Evolutionary conservation across 139 green algal species (phyloP), one percentile per base, ranked within the genome.

Genomic region (Nannochloris sp.): DNA sequence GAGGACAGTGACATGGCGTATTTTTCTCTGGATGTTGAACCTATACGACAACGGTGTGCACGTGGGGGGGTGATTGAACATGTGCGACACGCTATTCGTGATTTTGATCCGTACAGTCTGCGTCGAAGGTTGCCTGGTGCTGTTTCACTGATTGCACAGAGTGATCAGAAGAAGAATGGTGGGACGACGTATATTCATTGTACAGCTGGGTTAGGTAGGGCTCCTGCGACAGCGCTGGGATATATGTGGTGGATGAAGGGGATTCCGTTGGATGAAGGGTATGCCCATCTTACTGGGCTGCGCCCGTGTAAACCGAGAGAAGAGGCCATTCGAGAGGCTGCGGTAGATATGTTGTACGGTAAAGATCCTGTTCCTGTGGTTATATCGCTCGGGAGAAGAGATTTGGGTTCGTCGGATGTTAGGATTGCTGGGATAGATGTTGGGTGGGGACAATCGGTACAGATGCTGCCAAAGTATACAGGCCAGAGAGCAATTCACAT

Each of bases 51-150:
- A 4, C 78, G 81, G 29, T 82, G 66, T 59, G 49, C 51, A 25
- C 71, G 81, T 65, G 62, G 78, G 0, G 81, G 86, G 1, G 80
- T 87, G 77, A 71, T 95, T 31, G 62, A 82, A 61, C 85, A 91
- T 67, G 59, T 90, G 43, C 73, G 81, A 31, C 79, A 81, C 40
- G 76, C 75, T 53, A 72, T 77, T 31, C 70, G 79, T 17, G 91
- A 97, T 70, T 97, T 97, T 70, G 88, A 97, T 80, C 86, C 89
- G 20, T 91, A 89, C 64, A 82, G 83, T 72, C 72, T 96, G 62
- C 67, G 77, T 17, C 46, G 69, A 51, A 66, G 68, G 49, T 69
- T 86, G 57, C 74, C 74, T 2, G 72, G 76, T 51, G 86, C 83
- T 10, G 80, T 90, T 30, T 33, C 74, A 0, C 29, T 65, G 16